Conservation (phyloP, 306 rosid genomes). For the Lathyrus tuberosus region DNA sequence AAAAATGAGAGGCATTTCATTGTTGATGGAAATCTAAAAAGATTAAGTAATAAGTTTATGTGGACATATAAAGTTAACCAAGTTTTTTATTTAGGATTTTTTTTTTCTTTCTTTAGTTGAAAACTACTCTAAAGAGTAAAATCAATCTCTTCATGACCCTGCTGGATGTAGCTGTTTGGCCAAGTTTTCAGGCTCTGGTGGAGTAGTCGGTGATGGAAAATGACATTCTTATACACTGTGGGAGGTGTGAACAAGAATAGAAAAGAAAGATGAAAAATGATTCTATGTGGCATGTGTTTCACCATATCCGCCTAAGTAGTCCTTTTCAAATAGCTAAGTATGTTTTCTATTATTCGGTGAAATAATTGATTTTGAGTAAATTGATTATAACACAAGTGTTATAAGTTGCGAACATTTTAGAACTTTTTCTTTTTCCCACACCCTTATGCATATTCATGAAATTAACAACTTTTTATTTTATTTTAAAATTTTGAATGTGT, state of each 20-base stretch:
- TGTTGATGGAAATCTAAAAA: not conserved
- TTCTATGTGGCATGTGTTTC: not conserved
- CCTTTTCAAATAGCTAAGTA: not conserved
- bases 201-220: slow-evolving; percentile 4
- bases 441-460: too few species aligned
- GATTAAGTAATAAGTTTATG: not conserved
- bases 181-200: not conserved
- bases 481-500: too few species aligned
- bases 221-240: not conserved
- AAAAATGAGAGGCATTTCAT: not conserved
- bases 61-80: not conserved
- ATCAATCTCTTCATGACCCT: not conserved
- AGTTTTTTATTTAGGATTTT: not conserved
- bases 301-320: not conserved
- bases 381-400: too few species aligned
- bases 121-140: not conserved
- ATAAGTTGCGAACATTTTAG: too few species aligned
- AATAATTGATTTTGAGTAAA: too few species aligned
- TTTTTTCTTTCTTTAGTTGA: not conserved
- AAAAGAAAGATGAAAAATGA: not conserved
- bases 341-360: too few species aligned
- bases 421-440: too few species aligned
- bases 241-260: not conserved
- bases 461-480: too few species aligned
- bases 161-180: slow-evolving; percentile 18